Percentiles rank a stretch among this genome's conserved stretches.
phyloP scores from a whole-genome alignment of 2,329 filamentous ascomycete genomes.

The Xylariomycetidae sp. region DNA sequence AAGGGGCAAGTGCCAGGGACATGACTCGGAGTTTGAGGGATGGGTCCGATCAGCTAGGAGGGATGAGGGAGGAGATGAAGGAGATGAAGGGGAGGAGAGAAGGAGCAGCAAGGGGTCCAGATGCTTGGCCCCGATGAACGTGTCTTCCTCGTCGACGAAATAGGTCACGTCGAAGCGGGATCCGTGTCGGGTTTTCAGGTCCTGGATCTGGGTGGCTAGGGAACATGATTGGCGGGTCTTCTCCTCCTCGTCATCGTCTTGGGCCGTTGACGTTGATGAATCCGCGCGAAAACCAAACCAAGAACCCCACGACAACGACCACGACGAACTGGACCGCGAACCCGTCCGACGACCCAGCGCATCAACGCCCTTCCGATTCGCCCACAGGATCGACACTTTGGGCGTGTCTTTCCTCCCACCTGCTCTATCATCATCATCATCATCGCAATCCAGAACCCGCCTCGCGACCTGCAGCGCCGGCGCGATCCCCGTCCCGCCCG shows the following conservation, averaged over 20 bases:
- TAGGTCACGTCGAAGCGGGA: constrained; percentile 62
- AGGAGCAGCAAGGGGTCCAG: constrained; percentile 39
- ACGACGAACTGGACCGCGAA: background rate
- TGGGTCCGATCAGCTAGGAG: too few relatives aligned
- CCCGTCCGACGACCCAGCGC: constrained; percentile 47
- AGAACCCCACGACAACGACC: background rate
- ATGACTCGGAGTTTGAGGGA: constrained; percentile 4
- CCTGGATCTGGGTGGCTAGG: constrained; percentile 48
- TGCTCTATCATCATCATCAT: constrained; percentile 19
- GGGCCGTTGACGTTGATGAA: background rate
- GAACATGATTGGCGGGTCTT: constrained; percentile 12
- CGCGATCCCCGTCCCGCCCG: constrained; percentile 88
- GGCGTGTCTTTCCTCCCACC: constrained; percentile 23
- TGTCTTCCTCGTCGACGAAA: constrained; percentile 76
- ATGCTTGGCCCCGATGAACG: constrained; percentile 50
- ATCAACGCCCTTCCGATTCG: constrained; percentile 63
- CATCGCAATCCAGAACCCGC: constrained; percentile 46
- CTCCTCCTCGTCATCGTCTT: constrained; percentile 15
- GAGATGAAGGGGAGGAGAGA: background rate
- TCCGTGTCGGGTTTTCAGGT: constrained; percentile 54
- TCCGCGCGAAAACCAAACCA: constrained; percentile 14
- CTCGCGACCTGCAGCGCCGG: constrained; percentile 79
- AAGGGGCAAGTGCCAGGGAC: constrained; percentile 23
- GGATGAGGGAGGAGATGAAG: too few relatives aligned
- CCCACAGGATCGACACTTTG: constrained; percentile 75